phyloP scores from a whole-genome alignment of 129 eudicot genomes.

The Flaveria ramosissima region DNA sequence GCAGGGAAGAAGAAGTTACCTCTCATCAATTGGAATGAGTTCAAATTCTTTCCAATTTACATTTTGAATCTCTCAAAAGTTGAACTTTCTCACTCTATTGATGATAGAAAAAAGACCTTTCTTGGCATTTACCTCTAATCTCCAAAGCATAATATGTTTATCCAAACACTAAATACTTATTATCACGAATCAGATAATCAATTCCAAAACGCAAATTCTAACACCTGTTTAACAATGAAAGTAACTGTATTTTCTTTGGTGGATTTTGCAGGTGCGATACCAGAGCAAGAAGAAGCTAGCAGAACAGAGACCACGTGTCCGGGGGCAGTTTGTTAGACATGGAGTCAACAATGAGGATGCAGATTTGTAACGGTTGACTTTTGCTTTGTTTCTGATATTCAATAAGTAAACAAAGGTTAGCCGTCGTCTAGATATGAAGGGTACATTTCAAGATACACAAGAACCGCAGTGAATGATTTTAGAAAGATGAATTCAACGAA shows the following conservation, averaged over 20 bases:
- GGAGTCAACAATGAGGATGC: conserved; percentile 42
- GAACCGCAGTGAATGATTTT: conserved; percentile 31
- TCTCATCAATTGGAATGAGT: too few relatives aligned
- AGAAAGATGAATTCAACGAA: conserved; percentile 30
- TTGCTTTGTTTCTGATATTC: conserved; percentile 21
- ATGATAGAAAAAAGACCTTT: too few relatives aligned
- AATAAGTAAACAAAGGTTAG: conserved; percentile 39
- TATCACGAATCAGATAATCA: background rate
- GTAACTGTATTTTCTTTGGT: background rate
- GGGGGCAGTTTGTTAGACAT: conserved; percentile 71
- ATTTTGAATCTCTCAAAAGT: too few relatives aligned
- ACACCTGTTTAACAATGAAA: background rate
- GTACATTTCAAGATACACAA: conserved; percentile 26
- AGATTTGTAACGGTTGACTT: conserved; percentile 46
- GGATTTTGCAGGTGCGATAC: conserved; percentile 51
- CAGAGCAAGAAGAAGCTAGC: conserved; percentile 77
- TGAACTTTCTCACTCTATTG: too few relatives aligned
- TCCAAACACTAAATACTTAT: background rate
- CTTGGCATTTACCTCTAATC: background rate
- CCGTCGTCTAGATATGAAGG: conserved; percentile 37
- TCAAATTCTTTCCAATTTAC: too few relatives aligned
- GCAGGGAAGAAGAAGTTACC: too few relatives aligned
- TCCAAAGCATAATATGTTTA: background rate
- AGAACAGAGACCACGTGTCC: conserved; percentile 77
- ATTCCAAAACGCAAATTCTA: background rate